Evolutionary conservation across 495 filamentous ascomycete genomes (phyloP), one percentile per base, ranked within the genome.

Genomic region (Aspergillus campestris): DNA sequence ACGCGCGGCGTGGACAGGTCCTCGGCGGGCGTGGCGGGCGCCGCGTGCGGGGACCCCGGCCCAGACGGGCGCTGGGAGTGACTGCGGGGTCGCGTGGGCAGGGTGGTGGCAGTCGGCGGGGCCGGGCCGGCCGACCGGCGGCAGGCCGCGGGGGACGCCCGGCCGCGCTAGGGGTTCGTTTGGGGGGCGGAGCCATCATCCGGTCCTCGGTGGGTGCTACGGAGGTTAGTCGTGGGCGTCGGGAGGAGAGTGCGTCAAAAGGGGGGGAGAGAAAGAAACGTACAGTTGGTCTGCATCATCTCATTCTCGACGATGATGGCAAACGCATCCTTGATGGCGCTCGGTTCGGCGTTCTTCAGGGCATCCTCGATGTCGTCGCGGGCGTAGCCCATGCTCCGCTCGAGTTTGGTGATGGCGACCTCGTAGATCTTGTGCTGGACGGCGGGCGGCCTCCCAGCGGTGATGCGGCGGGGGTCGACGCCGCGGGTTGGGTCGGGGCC

Each of bases 291-390:
- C 57, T 88, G 86, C 94, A 96, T 97, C 58, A 98, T 78, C 62
- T 95, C 89, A 63, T 98, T 97, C 67, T 98, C 92, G 40, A 90
- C 80, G 29, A 97, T 88, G 56, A 98, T 97, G 65, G 94, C 81
- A 64, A 97, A 98, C 10, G 92, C 92, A 72, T 98, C 92, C 62
- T 98, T 98, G 69, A 98, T 95, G 10, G 94, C 89, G 48, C 87
- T 95, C 32, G 92, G 91, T 58, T 98, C 92, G 38, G 94, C 81
- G 44, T 86, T 86, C 49, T 83, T 81, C 42, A 98, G 70, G 31
- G 92, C 91, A 58, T 96, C 91, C 61, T 94, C 84, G 32, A 98
- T 92, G 68, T 98, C 92, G 31, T 89, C 84, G 59, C 86, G 87
- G 15, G 81, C 87, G 62, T 98, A 98, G 43, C 92, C 92, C 91